Evolutionary conservation across 1,284 basidiomycete genomes (phyloP).

Genomic region (Cerrena zonata): DNA sequence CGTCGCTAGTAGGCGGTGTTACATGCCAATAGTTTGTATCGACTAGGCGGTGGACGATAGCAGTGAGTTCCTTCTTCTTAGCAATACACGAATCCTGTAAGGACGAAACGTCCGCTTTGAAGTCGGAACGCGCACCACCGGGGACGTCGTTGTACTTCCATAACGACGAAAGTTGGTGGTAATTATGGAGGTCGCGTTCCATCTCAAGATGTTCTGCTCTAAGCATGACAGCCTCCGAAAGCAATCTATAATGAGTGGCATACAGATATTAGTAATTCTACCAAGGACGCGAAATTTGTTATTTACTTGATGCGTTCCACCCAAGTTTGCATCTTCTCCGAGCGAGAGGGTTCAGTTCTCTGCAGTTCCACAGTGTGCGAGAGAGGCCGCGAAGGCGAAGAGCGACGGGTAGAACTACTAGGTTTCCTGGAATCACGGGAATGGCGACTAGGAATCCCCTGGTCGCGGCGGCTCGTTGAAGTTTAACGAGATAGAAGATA

Average conservation of each 20-base stretch:
- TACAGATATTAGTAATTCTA: not conserved
- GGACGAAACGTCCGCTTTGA: constrained; percentile 21
- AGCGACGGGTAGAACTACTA: not conserved
- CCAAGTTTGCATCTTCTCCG: constrained; percentile 27
- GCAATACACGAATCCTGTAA: constrained; percentile 21
- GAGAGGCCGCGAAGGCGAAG: not conserved
- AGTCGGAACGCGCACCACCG: constrained; percentile 14
- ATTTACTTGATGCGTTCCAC: constrained; percentile 28
- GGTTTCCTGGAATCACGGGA: not conserved
- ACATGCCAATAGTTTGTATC: constrained; percentile 37
- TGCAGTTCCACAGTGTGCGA: not conserved
- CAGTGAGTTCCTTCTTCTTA: constrained; percentile 26
- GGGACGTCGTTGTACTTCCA: constrained; percentile 13
- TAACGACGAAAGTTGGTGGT: constrained; percentile 19
- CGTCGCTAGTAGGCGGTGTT: constrained; percentile 12
- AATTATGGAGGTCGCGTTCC: constrained; percentile 19
- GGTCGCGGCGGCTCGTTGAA: not conserved
- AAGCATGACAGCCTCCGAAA: constrained; percentile 23
- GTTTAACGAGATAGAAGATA: not conserved
- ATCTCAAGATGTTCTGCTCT: constrained; percentile 20
- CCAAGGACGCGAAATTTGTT: not conserved
- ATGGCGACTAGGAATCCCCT: not conserved
- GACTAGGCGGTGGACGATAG: constrained; percentile 24
- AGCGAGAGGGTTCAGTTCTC: constrained; percentile 9
- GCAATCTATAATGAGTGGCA: constrained; percentile 16